These are phyloP conservation scores for Cadophora sp. DNA, from an alignment of 2,329 filamentous ascomycete genomes.

Conservation along the genomic window DNA sequence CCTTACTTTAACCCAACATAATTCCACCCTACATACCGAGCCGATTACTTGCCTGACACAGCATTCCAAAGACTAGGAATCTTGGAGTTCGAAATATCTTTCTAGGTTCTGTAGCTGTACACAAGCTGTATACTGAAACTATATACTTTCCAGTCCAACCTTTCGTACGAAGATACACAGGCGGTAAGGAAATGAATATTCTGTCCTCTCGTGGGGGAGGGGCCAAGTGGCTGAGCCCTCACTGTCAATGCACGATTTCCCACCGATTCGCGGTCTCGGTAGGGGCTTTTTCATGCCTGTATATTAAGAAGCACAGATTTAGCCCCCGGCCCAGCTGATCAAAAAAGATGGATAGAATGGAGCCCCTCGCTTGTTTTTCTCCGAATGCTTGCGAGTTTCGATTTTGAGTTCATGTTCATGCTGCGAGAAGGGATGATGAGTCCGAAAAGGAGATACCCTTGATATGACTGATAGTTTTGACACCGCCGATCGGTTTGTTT, in stretches of 20 bases:
- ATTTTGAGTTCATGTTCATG: slow-evolving; percentile 12
- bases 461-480: background rate
- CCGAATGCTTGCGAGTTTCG: slow-evolving; percentile 16
- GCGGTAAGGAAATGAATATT: background rate
- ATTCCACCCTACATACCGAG: background rate
- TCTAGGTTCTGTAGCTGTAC: background rate
- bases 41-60: background rate
- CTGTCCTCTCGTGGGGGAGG: background rate
- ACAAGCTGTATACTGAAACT: background rate
- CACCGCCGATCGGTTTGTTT: background rate
- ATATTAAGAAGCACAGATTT: slow-evolving; percentile 15
- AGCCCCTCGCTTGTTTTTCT: slow-evolving; percentile 16
- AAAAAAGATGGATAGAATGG: background rate
- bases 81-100: background rate
- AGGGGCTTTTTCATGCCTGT: slow-evolving; percentile 15
- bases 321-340: background rate
- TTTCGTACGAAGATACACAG: background rate
- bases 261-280: slow-evolving; percentile 3
- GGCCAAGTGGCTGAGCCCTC: background rate
- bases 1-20: slow-evolving; percentile 16
- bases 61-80: slow-evolving; percentile 2
- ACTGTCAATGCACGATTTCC: slow-evolving; percentile 18
- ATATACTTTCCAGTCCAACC: background rate
- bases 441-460: background rate
- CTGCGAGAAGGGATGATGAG: slow-evolving; percentile 2